phyloP scores from a whole-genome alignment of 805 yeast genomes.

The Candida insectalens region DNA sequence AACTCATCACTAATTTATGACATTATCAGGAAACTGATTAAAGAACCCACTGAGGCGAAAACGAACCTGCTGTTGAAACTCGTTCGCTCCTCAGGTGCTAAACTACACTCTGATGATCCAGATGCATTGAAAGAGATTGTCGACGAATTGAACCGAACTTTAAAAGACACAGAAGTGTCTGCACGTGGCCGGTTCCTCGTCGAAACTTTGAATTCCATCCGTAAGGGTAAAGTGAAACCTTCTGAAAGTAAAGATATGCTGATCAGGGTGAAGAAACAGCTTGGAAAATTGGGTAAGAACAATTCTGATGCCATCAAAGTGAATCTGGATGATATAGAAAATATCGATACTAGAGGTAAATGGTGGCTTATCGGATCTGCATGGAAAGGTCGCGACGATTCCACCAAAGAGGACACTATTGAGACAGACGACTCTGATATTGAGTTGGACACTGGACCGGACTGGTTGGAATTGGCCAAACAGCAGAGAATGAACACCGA shows the following conservation, averaged over 20 bases:
- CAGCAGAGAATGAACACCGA: constrained; percentile 93
- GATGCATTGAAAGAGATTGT: constrained; percentile 74
- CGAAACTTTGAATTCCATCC: constrained; percentile 78
- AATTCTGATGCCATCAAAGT: constrained; percentile 75
- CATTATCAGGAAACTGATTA: constrained; percentile 37
- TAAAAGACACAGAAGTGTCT: constrained; percentile 30
- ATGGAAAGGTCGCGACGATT: constrained; percentile 58
- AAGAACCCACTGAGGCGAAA: constrained; percentile 49
- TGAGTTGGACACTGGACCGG: constrained; percentile 24
- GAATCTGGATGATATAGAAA: constrained; percentile 68
- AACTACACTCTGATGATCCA: constrained; percentile 87
- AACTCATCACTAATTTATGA: constrained; percentile 73
- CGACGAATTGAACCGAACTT: constrained; percentile 39
- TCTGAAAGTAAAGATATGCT: constrained; percentile 45
- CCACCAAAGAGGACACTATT: constrained; percentile 32
- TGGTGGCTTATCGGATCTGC: constrained; percentile 99
- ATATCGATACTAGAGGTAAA: constrained; percentile 74
- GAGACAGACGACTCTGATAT: constrained; percentile 68
- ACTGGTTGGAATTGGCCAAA: constrained; percentile 76
- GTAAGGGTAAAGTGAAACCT: constrained; percentile 67
- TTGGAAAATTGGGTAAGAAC: constrained; percentile 40
- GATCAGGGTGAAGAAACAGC: constrained; percentile 51
- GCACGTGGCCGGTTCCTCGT: constrained; percentile 74
- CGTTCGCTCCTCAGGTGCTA: constrained; percentile 69
- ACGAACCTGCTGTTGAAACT: constrained; percentile 72